phyloP scores from a whole-genome alignment of 2,329 filamentous ascomycete species.

The Trichophyton benhamiae region DNA sequence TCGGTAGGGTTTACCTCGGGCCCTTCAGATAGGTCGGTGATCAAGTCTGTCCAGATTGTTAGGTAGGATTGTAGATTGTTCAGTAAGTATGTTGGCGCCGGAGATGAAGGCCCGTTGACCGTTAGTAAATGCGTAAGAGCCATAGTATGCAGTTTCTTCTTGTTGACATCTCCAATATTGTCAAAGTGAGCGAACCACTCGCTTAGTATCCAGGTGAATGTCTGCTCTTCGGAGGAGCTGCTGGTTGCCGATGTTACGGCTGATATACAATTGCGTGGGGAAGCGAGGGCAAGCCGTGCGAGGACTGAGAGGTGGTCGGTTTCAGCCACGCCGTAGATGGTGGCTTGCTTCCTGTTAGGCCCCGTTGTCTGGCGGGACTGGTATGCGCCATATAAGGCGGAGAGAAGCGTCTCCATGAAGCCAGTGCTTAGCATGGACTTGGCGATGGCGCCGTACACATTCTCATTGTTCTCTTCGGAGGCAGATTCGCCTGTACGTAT shows the following conservation, averaged over 20 bases:
- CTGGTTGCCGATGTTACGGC: constrained; percentile 32
- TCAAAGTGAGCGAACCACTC: constrained; percentile 41
- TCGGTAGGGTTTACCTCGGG: constrained; percentile 25
- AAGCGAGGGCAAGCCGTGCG: constrained; percentile 62
- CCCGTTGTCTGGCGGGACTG: constrained; percentile 71
- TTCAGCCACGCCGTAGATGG: constrained; percentile 62
- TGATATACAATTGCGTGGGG: constrained; percentile 54
- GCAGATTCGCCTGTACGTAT: constrained; percentile 52
- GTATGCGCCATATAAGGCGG: constrained; percentile 54
- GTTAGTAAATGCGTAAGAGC: constrained; percentile 36
- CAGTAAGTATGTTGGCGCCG: constrained; percentile 31
- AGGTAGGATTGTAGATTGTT: constrained; percentile 36
- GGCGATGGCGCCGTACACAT: constrained; percentile 51
- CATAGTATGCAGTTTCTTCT: constrained; percentile 37
- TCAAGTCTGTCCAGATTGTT: constrained; percentile 36
- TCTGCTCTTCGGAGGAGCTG: constrained; percentile 22
- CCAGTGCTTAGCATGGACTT: constrained; percentile 53
- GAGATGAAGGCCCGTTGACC: constrained; percentile 24
- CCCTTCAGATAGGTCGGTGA: constrained; percentile 34
- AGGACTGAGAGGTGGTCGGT: constrained; percentile 78
- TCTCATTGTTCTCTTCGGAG: constrained; percentile 40
- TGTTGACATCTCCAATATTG: constrained; percentile 34
- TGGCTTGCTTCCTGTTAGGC: constrained; percentile 56
- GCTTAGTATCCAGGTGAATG: constrained; percentile 32
- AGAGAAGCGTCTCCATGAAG: constrained; percentile 52